Conservation (phyloP, 1,284 basidiomycete species). For the Heterobasidion annosum region DNA sequence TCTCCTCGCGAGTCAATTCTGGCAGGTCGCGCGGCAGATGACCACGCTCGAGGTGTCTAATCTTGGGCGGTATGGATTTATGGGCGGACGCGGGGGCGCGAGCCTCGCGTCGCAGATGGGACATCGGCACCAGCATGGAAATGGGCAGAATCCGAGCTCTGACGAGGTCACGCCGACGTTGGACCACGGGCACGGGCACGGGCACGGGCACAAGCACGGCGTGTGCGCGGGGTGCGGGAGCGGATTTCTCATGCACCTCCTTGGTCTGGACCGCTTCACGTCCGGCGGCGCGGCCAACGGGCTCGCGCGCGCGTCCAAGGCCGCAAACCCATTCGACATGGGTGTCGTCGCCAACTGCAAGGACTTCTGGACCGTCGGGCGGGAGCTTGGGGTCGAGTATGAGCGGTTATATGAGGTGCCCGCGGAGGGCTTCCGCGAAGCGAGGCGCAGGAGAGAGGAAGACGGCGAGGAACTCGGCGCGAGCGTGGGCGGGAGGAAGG, state of each 20-base stretch:
- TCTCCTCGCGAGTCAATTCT: constrained; percentile 79
- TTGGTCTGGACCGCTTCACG: constrained; percentile 92
- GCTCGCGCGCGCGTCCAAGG: constrained; percentile 56
- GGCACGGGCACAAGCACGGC: constrained; percentile 19
- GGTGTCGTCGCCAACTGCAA: constrained; percentile 82
- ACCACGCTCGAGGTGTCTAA: constrained; percentile 96
- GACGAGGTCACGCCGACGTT: constrained; percentile 5
- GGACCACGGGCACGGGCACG: constrained; percentile 11
- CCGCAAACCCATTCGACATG: constrained; percentile 88
- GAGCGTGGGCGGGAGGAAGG: constrained; percentile 28
- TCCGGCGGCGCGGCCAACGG: constrained; percentile 83
- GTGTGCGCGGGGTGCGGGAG: constrained; percentile 30
- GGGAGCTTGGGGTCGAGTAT: constrained; percentile 86
- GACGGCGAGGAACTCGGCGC: constrained; percentile 46
- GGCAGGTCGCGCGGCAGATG: constrained; percentile 92
- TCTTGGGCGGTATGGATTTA: constrained; percentile 90
- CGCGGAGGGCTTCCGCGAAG: constrained; percentile 69
- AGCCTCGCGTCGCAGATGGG: constrained; percentile 64
- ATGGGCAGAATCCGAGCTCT: neutral
- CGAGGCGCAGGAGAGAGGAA: constrained; percentile 41
- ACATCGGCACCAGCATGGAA: constrained; percentile 35
- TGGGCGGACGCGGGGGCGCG: constrained; percentile 87
- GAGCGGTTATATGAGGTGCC: constrained; percentile 86
- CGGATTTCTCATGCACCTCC: constrained; percentile 77
- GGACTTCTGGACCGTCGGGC: constrained; percentile 91